phyloP scores from a whole-genome alignment of 345 rosid genomes.

The Boechera stricta region DNA sequence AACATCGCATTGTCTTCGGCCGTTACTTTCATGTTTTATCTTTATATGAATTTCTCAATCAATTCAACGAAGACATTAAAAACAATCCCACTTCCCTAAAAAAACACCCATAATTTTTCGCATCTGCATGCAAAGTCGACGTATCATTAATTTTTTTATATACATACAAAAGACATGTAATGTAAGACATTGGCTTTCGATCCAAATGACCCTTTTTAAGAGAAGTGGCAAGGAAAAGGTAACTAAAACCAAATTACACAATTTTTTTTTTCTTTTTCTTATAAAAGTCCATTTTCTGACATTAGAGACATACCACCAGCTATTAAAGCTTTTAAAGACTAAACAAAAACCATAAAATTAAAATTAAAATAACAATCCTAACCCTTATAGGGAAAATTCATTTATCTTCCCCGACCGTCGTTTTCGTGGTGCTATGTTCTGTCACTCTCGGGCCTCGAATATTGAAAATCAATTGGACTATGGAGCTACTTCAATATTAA shows the following conservation, averaged over 20 bases:
- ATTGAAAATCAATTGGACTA: constrained; percentile 20
- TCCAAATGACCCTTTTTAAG: constrained; percentile 30
- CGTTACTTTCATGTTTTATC: constrained; percentile 23
- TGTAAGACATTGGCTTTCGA: constrained; percentile 42
- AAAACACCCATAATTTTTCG: constrained; percentile 12
- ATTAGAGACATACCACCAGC: constrained; percentile 19
- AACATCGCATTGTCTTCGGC: background rate
- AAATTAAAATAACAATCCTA: constrained; percentile 9
- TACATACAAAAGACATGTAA: constrained; percentile 28
- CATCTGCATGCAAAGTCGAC: constrained; percentile 40
- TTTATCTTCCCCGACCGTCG: constrained; percentile 29
- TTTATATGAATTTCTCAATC: constrained; percentile 1
- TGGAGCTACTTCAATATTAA: constrained; percentile 17
- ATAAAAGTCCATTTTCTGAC: constrained; percentile 33
- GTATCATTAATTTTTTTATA: constrained; percentile 6
- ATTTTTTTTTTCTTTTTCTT: background rate
- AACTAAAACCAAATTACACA: constrained; percentile 7
- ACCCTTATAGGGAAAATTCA: background rate
- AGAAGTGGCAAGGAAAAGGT: constrained; percentile 27
- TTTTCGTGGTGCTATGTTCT: constrained; percentile 41
- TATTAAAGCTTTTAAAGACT: background rate
- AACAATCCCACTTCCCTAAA: constrained; percentile 8
- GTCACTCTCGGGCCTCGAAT: constrained; percentile 34
- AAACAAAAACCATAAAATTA: background rate
- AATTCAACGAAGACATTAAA: background rate